Evolutionary conservation across 2,329 filamentous ascomycete species (phyloP).

Genomic region (Pseudomassariella vexata): DNA sequence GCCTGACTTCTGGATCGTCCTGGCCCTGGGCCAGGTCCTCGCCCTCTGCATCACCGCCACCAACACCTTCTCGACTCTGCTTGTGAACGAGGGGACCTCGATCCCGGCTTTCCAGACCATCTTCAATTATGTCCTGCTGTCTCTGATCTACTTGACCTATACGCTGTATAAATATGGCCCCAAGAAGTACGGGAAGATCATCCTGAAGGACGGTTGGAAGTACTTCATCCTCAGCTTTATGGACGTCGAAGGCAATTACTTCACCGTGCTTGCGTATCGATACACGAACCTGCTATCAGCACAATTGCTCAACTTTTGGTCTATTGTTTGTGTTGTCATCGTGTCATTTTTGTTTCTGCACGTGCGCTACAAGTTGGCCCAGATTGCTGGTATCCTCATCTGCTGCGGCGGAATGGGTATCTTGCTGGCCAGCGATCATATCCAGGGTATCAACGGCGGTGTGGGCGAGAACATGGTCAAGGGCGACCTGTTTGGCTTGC

Average conservation of each 20-base stretch:
- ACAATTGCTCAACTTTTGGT: conserved; percentile 98
- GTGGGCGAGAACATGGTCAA: conserved; percentile 68
- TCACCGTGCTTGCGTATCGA: conserved; percentile 88
- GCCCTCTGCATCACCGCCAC: conserved; percentile 87
- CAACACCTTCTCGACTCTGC: conserved; percentile 81
- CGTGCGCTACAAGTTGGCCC: conserved; percentile 84
- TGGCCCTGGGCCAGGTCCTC: conserved; percentile 76
- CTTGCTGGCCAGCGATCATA: conserved; percentile 80
- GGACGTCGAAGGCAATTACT: conserved; percentile 97
- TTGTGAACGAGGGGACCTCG: conserved; percentile 60
- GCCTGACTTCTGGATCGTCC: conserved; percentile 79
- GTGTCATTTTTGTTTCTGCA: conserved; percentile 76
- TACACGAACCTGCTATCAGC: conserved; percentile 89
- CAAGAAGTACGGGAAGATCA: conserved; percentile 59
- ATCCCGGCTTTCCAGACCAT: conserved; percentile 95
- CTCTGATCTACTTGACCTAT: conserved; percentile 72
- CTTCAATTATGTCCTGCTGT: conserved; percentile 87
- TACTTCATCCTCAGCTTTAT: conserved; percentile 89
- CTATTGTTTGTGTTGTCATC: conserved; percentile 85
- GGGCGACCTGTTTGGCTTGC: conserved; percentile 85
- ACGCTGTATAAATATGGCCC: conserved; percentile 76
- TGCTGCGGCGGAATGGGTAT: conserved; percentile 89
- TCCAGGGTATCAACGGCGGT: conserved; percentile 69
- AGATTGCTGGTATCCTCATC: conserved; percentile 81
- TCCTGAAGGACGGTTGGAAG: conserved; percentile 77